Base-by-base conservation (phyloP, 768 basidiomycete genomes). In the Amanita brunnescens region DNA sequence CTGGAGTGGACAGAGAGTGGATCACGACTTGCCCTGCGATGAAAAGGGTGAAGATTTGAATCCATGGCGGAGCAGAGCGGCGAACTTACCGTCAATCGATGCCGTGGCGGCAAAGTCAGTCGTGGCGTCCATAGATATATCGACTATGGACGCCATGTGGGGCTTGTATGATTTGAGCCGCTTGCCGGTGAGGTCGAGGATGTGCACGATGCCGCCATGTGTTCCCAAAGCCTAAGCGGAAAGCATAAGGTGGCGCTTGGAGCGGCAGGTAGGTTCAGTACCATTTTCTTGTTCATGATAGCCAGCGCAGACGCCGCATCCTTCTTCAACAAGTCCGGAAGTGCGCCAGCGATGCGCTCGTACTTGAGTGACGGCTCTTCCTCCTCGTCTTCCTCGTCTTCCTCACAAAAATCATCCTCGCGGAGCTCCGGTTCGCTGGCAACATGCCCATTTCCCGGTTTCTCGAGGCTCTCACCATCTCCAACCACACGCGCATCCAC, bases 331-430 rank as follows among this genome's bases (percentile, higher is more conserved):
- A 96, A 68, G 58, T 90, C 87, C 3, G 80, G 79, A 24, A 87
- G 69, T 0, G 77, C 67, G 1, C 90, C 88, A 20, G 77, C 76
- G 49, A 96, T 77, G 39, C 87, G 81, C 57, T 88, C 83, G 61
- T 97, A 98, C 64, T 97, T 98, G 59, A 98, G 74, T 0, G 87
- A 78, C 32, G 89, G 93, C 69, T 95, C 93, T 16, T 93, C 90
- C 23, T 94, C 91, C 1, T 92, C 92, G 0, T 84, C 85, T 0
- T 83, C 82, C 0, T 77, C 77, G 0, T 80, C 80, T 0, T 79
- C 79, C 0, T 77, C 77, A 0, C 75, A 57, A 34, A 42, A 55
- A 18, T 54, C 53, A 29, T 58, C 38, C 14, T 45, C 38, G 2
- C 57, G 33, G 20, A 10, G 12, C 32, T 49, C 49, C 40, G 33